These are phyloP conservation scores for Colletotrichum tofieldiae DNA, from an alignment of 2,329 filamentous ascomycete genomes.

Conservation along the genomic window DNA sequence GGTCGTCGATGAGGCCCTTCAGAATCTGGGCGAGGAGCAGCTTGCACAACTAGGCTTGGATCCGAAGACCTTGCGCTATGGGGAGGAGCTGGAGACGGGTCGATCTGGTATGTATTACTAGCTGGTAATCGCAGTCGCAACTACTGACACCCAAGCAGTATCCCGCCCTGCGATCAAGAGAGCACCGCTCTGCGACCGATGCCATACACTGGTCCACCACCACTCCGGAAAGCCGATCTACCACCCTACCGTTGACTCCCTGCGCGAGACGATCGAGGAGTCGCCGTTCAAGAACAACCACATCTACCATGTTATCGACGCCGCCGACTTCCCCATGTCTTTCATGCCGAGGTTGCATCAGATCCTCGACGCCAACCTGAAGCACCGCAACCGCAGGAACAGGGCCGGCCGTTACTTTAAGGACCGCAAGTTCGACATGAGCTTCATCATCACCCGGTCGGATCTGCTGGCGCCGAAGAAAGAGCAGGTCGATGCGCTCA, in stretches of 20 bases:
- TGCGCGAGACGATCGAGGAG: slow-evolving; percentile 88
- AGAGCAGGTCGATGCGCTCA: slow-evolving; percentile 85
- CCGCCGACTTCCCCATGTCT: slow-evolving; percentile 97
- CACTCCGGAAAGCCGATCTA: slow-evolving; percentile 79
- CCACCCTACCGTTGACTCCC: slow-evolving; percentile 85
- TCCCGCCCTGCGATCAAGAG: slow-evolving; percentile 21
- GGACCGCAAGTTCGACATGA: slow-evolving; percentile 82
- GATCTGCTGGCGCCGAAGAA: slow-evolving; percentile 90
- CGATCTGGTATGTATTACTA: slow-evolving; percentile 17
- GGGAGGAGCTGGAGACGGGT: slow-evolving; percentile 47
- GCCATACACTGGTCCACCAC: slow-evolving; percentile 86
- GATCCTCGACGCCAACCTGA: slow-evolving; percentile 80
- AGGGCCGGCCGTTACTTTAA: slow-evolving; percentile 75
- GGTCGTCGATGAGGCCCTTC: slow-evolving; percentile 64
- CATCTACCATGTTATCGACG: slow-evolving; percentile 95
- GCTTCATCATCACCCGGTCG: slow-evolving; percentile 91
- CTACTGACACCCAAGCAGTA: slow-evolving; percentile 20
- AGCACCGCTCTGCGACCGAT: slow-evolving; percentile 85
- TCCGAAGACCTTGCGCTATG: slow-evolving; percentile 55
- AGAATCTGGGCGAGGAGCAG: slow-evolving; percentile 57
- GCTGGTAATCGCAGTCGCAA: neutral
- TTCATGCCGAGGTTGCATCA: slow-evolving; percentile 83
- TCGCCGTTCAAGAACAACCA: slow-evolving; percentile 94
- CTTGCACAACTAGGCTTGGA: slow-evolving; percentile 65
- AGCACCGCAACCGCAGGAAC: slow-evolving; percentile 86